phyloP scores from a whole-genome alignment of 352 stramenopile genomes.

The Blastocystis sp. region DNA sequence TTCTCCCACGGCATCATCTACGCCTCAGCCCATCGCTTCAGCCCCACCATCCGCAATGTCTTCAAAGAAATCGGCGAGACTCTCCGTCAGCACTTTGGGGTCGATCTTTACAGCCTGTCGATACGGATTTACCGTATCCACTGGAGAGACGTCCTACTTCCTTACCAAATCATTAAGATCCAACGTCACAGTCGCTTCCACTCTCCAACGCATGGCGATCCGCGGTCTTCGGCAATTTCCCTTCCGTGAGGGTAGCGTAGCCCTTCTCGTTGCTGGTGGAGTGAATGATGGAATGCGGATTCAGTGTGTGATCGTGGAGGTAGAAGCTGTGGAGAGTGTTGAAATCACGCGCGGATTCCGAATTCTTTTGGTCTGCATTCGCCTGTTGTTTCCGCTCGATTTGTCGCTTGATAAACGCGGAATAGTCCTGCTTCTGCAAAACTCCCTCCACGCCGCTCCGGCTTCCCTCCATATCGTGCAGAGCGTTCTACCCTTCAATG shows the following conservation, averaged over 20 bases:
- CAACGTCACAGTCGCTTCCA: slow-evolving; percentile 43
- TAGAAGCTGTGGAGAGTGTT: slow-evolving; percentile 50
- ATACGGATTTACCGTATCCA: background rate
- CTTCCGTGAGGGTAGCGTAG: background rate
- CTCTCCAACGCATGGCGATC: slow-evolving; percentile 13
- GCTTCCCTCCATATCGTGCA: slow-evolving; percentile 25
- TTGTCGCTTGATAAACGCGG: background rate
- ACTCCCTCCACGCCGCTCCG: slow-evolving; percentile 11
- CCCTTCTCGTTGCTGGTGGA: background rate
- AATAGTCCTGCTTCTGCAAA: no score
- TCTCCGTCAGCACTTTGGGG: slow-evolving; percentile 11
- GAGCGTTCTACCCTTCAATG: slow-evolving; percentile 7
- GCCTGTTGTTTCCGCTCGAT: background rate
- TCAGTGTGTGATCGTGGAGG: slow-evolving; percentile 29
- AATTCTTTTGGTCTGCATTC: background rate
- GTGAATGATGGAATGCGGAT: slow-evolving; percentile 47
- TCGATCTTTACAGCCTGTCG: slow-evolving; percentile 25
- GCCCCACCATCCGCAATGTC: slow-evolving; percentile 34
- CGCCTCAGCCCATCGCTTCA: background rate
- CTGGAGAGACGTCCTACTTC: slow-evolving; percentile 33
- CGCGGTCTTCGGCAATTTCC: background rate
- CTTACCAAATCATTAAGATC: background rate
- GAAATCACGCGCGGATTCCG: background rate
- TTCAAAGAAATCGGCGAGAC: slow-evolving; percentile 38
- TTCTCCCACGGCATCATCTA: slow-evolving; percentile 18